Evolutionary conservation across 2,329 filamentous ascomycete genomes (phyloP).

Genomic region (Diaporthe sp.): DNA sequence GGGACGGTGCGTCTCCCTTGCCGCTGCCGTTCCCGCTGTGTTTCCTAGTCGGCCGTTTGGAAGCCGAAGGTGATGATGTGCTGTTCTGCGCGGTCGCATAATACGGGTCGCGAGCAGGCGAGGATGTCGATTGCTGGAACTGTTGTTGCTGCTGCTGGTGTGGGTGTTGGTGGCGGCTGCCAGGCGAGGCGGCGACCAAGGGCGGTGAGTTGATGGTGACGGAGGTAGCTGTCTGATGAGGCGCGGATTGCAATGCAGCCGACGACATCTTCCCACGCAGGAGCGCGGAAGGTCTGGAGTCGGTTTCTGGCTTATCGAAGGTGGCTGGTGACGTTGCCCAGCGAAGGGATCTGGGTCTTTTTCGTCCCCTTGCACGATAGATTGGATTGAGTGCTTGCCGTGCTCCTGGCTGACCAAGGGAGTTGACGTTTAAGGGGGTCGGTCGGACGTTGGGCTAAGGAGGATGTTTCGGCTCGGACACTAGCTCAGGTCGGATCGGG

Average conservation of each 20-base stretch:
- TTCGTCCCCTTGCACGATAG: slow-evolving; percentile 22
- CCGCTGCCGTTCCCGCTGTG: slow-evolving; percentile 40
- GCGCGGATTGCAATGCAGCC: slow-evolving; percentile 72
- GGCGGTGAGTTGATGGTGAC: slow-evolving; percentile 62
- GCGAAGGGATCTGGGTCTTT: slow-evolving; percentile 22
- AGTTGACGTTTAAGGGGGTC: slow-evolving; percentile 32
- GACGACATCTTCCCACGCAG: slow-evolving; percentile 69
- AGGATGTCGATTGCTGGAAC: slow-evolving; percentile 49
- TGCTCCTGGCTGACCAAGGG: slow-evolving; percentile 26
- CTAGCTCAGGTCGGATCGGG: slow-evolving; percentile 34
- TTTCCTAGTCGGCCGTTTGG: slow-evolving; percentile 63
- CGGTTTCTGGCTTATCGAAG: slow-evolving; percentile 20
- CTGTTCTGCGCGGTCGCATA: slow-evolving; percentile 65
- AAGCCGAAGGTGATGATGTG: slow-evolving; percentile 64
- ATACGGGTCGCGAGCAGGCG: slow-evolving; percentile 69
- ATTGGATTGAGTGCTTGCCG: slow-evolving; percentile 28
- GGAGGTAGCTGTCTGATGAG: slow-evolving; percentile 64
- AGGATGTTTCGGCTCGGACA: slow-evolving; percentile 37
- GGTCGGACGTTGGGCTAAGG: slow-evolving; percentile 36
- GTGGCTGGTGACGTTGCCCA: slow-evolving; percentile 35
- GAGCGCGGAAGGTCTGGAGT: slow-evolving; percentile 44
- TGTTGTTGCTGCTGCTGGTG: slow-evolving; percentile 30
- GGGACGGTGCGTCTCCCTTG: slow-evolving; percentile 42
- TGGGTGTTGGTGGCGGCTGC: slow-evolving; percentile 61
- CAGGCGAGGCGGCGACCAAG: slow-evolving; percentile 60